These are phyloP conservation scores for Neostapfia colusana DNA, from an alignment of 176 grass and related monocot species.

Conservation along the genomic window DNA sequence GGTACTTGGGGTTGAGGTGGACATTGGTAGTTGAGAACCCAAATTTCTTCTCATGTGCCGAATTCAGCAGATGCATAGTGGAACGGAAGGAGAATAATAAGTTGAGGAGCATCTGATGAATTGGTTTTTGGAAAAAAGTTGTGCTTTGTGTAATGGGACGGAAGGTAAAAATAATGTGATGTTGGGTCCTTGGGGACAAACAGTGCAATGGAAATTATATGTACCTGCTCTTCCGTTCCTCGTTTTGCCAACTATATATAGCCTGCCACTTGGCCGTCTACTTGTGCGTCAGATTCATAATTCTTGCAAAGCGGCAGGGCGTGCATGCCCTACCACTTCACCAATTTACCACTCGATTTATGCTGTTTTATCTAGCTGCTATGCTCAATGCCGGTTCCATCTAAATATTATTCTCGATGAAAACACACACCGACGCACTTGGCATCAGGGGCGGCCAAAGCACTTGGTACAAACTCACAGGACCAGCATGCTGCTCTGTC, in stretches of 20 bases:
- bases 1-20: not conserved
- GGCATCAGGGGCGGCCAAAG: conserved; percentile 42
- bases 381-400: not conserved
- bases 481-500: conserved; percentile 58
- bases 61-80: conserved; percentile 12
- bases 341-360: not conserved
- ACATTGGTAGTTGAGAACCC: not conserved
- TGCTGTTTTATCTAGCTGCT: not conserved
- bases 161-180: not conserved
- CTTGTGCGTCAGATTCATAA: too few relatives aligned
- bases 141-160: not conserved
- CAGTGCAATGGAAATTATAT: conserved; percentile 13
- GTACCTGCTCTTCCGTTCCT: not conserved
- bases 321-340: not conserved
- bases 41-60: too few relatives aligned
- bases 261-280: too few relatives aligned
- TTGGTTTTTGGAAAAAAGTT: not conserved
- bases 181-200: conserved; percentile 14
- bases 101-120: conserved; percentile 15
- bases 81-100: conserved; percentile 1
- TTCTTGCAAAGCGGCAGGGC: too few relatives aligned
- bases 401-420: conserved; percentile 27
- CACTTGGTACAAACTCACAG: conserved; percentile 39
- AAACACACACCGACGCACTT: conserved; percentile 26
- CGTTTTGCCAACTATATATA: too few relatives aligned